Conservation (phyloP, 345 rosid species). For the Isatis tinctoria region DNA sequence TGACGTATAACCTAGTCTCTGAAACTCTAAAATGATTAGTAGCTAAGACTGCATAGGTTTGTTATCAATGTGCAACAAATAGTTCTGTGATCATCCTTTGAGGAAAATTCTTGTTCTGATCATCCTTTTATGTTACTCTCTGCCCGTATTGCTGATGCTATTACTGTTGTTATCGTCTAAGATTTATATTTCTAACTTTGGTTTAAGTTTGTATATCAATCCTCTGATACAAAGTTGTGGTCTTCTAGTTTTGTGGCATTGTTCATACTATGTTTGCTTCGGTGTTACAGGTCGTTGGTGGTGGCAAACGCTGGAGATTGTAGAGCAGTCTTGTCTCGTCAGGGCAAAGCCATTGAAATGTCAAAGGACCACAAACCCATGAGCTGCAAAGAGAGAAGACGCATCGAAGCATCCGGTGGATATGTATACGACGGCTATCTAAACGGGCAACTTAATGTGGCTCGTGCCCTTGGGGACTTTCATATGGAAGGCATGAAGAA, state of each 20-base stretch:
- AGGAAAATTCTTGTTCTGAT: background rate
- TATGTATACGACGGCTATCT: slow-evolving; percentile 62
- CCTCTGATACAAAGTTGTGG: background rate
- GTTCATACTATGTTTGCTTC: background rate
- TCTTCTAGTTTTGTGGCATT: background rate
- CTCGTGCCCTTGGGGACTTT: slow-evolving; percentile 94
- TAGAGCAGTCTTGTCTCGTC: slow-evolving; percentile 75
- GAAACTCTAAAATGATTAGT: background rate
- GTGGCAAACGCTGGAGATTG: slow-evolving; percentile 97
- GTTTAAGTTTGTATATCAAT: background rate
- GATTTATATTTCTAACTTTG: background rate
- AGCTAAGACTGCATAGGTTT: background rate
- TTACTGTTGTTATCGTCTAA: background rate
- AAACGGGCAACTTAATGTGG: slow-evolving; percentile 73
- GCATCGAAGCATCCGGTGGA: slow-evolving; percentile 82
- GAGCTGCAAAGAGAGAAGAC: slow-evolving; percentile 51
- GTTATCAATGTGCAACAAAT: background rate
- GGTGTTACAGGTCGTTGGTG: slow-evolving; percentile 52
- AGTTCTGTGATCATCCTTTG: background rate
- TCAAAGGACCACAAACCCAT: slow-evolving; percentile 83
- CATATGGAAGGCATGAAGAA: slow-evolving; percentile 84
- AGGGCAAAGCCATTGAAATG: slow-evolving; percentile 78
- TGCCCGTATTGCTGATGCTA: too few species aligned
- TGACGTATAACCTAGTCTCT: too few species aligned
- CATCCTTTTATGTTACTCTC: too few species aligned